Evolutionary conservation across 139 green algal genomes (phyloP).

Genomic region (Tetradesmus obliquus): DNA sequence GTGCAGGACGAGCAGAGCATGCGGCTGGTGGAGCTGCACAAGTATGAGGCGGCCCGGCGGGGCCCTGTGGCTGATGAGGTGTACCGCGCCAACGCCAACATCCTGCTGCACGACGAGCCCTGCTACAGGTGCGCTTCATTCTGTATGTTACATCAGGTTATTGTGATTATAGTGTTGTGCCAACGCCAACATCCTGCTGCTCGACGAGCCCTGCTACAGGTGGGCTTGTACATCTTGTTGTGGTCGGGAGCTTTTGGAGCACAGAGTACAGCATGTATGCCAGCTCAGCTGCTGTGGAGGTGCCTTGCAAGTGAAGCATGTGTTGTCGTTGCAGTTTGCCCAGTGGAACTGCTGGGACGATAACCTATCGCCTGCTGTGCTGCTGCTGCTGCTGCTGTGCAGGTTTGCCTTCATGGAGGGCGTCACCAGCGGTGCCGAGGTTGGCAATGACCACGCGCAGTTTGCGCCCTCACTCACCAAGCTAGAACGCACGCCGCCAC

Average conservation of each 20-base stretch:
- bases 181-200: constrained; percentile 80
- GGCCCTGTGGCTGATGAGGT: constrained; percentile 59
- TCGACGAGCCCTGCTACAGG: constrained; percentile 83
- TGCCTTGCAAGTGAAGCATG: too few species aligned
- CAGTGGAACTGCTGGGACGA: background rate
- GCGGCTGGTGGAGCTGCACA: constrained; percentile 80
- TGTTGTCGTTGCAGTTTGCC: too few species aligned
- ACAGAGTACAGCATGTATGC: too few species aligned
- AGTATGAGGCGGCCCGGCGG: constrained; percentile 80
- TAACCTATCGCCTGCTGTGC: background rate
- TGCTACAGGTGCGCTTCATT: constrained; percentile 73
- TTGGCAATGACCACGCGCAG: constrained; percentile 22
- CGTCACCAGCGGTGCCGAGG: constrained; percentile 27
- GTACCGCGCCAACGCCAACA: constrained; percentile 82
- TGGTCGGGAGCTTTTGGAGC: background rate
- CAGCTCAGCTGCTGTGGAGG: too few species aligned
- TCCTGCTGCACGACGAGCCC: constrained; percentile 81
- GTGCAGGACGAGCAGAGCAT: constrained; percentile 44
- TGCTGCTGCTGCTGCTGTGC: background rate
- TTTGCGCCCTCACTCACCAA: background rate
- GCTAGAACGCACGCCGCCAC: background rate
- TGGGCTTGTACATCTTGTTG: constrained; percentile 45
- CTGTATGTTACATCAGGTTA: background rate
- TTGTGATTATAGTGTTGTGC: constrained; percentile 42
- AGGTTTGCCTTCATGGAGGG: constrained; percentile 44